These are phyloP conservation scores for Erodium texanum DNA, from an alignment of 441 rosid species.

Conservation along the genomic window DNA sequence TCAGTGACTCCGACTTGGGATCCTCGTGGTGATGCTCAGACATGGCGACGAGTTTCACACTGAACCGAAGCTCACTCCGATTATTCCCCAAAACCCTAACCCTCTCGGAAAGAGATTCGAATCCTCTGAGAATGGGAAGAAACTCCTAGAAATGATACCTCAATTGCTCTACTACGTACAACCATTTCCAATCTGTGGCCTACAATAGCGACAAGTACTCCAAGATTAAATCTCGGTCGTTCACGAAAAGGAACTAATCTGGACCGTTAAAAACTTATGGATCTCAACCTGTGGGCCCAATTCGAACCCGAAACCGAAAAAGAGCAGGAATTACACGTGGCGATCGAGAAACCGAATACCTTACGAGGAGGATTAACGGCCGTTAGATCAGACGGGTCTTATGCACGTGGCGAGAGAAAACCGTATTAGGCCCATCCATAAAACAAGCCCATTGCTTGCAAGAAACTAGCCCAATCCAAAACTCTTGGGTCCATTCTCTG, in stretches of 20 bases:
- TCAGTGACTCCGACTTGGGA: conserved; percentile 34
- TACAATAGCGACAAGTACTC: conserved; percentile 16
- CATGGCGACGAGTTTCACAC: conserved; percentile 26
- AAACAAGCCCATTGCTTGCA: no score
- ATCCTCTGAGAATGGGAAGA: neutral
- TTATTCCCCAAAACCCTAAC: neutral
- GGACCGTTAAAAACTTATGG: conserved; percentile 20
- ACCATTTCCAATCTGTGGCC: conserved; percentile 6
- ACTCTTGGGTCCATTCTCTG: no score
- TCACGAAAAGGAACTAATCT: conserved; percentile 15
- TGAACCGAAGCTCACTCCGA: conserved; percentile 7
- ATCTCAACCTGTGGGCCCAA: conserved; percentile 11
- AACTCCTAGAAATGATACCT: conserved; percentile 5
- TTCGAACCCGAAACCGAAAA: conserved; percentile 15
- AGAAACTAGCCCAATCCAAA: no score
- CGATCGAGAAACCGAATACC: no score
- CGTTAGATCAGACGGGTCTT: no score
- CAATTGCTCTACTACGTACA: neutral
- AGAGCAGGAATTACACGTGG: no score
- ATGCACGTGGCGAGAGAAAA: no score
- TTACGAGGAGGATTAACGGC: no score
- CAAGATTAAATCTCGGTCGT: conserved; percentile 24
- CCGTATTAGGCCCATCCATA: no score
- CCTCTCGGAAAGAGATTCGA: conserved; percentile 12
- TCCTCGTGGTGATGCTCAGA: conserved; percentile 56